phyloP scores from a whole-genome alignment of 2,329 filamentous ascomycete genomes.

The Amauroascus niger region DNA sequence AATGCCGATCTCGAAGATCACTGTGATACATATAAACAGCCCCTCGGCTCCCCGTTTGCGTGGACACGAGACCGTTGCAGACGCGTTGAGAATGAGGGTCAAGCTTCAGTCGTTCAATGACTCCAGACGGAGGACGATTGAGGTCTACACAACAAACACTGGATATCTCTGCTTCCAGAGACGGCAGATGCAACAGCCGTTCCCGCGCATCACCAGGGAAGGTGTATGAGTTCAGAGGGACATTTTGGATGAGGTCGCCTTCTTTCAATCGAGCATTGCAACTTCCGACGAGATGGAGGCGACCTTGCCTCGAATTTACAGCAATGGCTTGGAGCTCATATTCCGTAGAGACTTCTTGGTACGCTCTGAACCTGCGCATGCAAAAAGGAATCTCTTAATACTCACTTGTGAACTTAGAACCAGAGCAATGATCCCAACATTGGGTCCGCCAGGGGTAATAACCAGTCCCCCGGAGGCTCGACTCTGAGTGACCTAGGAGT shows the following conservation, averaged over 20 bases:
- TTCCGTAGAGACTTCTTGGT: not conserved
- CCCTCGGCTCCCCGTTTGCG: not conserved
- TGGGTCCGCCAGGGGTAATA: conserved; percentile 33
- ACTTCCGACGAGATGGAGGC: not conserved
- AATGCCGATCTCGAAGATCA: not conserved
- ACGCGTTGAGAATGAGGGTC: not conserved
- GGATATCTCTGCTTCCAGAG: not conserved
- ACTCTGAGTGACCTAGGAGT: conserved; percentile 25
- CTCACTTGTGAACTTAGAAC: conserved; percentile 22
- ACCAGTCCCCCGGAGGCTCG: conserved; percentile 29
- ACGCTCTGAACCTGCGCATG: not conserved
- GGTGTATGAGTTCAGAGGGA: not conserved
- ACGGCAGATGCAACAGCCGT: not conserved
- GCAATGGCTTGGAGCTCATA: not conserved
- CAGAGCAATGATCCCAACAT: conserved; percentile 35
- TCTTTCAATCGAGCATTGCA: not conserved
- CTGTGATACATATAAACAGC: conserved; percentile 5
- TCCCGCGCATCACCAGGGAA: not conserved
- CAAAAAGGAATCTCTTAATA: not conserved
- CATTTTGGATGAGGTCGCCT: not conserved
- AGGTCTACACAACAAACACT: not conserved
- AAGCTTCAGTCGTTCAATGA: not conserved
- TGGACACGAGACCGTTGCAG: not conserved
- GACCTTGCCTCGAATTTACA: not conserved
- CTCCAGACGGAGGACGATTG: not conserved